Evolutionary conservation across 192 early-diverging fungal species (phyloP).

Genomic region (Phlyctochytrium planicorne): DNA sequence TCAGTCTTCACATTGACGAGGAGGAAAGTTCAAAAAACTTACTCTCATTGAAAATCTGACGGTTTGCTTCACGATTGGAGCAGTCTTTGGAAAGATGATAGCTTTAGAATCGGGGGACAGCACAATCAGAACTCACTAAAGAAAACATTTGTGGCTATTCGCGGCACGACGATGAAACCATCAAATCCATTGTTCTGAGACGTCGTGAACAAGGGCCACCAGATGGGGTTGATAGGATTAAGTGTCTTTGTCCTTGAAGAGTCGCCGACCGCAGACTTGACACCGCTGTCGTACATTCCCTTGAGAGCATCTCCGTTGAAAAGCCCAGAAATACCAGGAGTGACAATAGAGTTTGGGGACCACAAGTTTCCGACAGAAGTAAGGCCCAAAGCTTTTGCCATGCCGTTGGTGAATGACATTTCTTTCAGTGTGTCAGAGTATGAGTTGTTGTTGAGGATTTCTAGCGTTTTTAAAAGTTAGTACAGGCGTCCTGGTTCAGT

Average conservation of each 20-base stretch:
- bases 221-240: slow-evolving; percentile 19
- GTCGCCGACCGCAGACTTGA: slow-evolving; percentile 36
- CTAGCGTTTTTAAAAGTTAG: neutral
- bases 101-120: neutral
- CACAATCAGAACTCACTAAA: slow-evolving; percentile 24
- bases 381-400: neutral
- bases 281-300: slow-evolving; percentile 24
- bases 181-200: slow-evolving; percentile 37
- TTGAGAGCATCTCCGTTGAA: slow-evolving; percentile 26
- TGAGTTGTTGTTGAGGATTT: slow-evolving; percentile 24
- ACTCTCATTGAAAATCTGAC: slow-evolving; percentile 15
- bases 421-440: slow-evolving; percentile 14
- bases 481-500: too few relatives aligned
- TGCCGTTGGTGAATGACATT: slow-evolving; percentile 9
- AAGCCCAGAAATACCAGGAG: slow-evolving; percentile 23
- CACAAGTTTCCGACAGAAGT: neutral
- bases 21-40: neutral
- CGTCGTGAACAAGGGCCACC: slow-evolving; percentile 37
- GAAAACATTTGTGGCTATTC: slow-evolving; percentile 37
- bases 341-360: slow-evolving; percentile 17
- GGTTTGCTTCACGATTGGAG: too few relatives aligned
- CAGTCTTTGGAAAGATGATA: neutral
- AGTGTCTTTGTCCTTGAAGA: slow-evolving; percentile 26
- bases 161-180: slow-evolving; percentile 44
- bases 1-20: too few relatives aligned